These are phyloP conservation scores for Naganishia vishniacii DNA, from an alignment of 768 basidiomycete genomes.

Conservation along the genomic window DNA sequence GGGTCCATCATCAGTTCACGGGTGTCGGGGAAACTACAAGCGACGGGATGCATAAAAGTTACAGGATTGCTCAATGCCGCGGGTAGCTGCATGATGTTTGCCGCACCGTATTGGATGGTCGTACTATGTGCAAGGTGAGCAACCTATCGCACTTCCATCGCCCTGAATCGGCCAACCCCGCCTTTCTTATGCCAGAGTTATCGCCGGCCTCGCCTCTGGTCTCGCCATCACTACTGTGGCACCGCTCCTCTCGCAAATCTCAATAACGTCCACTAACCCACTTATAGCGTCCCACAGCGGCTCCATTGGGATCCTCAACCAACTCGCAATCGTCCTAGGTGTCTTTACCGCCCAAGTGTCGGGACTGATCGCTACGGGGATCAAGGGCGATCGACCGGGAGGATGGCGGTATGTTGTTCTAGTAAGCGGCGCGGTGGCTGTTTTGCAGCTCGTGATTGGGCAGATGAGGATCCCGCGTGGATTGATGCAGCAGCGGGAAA, in stretches of 20 bases:
- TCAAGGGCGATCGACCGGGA: conserved; percentile 43
- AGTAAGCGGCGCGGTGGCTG: conserved; percentile 37
- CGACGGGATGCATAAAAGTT: conserved; percentile 39
- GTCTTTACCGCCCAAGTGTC: conserved; percentile 39
- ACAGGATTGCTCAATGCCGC: conserved; percentile 44
- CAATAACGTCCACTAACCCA: conserved; percentile 33
- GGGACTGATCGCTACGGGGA: conserved; percentile 40
- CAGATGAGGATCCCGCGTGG: neutral
- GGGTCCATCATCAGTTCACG: conserved; percentile 51
- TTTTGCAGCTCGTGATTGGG: conserved; percentile 34
- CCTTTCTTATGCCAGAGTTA: conserved; percentile 29
- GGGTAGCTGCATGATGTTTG: conserved; percentile 38
- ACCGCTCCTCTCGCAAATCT: conserved; percentile 39
- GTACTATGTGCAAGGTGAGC: conserved; percentile 39
- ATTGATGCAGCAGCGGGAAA: conserved; percentile 13
- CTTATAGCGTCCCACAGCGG: conserved; percentile 34
- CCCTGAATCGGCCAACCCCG: neutral
- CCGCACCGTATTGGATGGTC: conserved; percentile 39
- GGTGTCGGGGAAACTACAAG: conserved; percentile 33
- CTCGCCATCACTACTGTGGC: conserved; percentile 44
- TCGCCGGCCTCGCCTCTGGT: conserved; percentile 42
- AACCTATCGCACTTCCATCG: neutral
- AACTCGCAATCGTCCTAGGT: conserved; percentile 43
- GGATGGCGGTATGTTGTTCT: conserved; percentile 44
- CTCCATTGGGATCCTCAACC: conserved; percentile 43